A percentile compares a stretch with the other conserved stretches of the same genome.
These are phyloP conservation scores for Dendrobium nobile DNA, from an alignment of 106 monocot genomes.

Conservation along the genomic window DNA sequence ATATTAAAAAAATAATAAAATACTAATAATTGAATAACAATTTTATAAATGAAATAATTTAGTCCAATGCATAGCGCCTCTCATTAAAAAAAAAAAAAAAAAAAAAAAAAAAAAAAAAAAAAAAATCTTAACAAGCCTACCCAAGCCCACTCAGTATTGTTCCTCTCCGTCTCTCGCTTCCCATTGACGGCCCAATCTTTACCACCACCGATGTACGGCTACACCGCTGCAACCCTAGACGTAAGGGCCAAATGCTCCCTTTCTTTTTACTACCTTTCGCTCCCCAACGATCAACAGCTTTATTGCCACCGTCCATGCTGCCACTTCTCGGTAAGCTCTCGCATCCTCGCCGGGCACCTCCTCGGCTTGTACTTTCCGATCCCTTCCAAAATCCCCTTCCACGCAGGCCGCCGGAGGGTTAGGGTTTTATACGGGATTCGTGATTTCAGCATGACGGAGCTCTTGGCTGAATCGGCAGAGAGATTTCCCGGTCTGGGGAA, in stretches of 20 bases:
- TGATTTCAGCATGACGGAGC: not conserved
- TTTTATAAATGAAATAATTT: no score
- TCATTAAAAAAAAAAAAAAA: no score
- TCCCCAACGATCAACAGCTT: not conserved
- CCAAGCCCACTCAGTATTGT: no score
- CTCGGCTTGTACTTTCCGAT: not conserved
- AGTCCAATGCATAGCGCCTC: no score
- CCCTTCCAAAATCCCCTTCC: constrained; percentile 8
- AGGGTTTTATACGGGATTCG: constrained; percentile 5
- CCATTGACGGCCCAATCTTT: no score
- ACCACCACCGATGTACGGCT: constrained; percentile 7
- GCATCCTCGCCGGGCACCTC: constrained; percentile 10
- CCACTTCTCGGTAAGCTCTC: constrained; percentile 12
- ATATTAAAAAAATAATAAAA: no score
- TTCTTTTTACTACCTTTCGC: not conserved
- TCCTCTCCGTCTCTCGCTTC: no score
- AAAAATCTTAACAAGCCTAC: no score
- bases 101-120: no score
- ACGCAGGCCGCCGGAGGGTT: not conserved
- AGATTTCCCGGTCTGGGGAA: not conserved
- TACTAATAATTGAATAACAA: no score
- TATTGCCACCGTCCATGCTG: not conserved
- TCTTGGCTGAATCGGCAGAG: not conserved
- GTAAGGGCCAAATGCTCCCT: constrained; percentile 20
- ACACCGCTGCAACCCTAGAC: constrained; percentile 10